phyloP scores from a whole-genome alignment of 1,284 basidiomycete genomes.

The Apiotrichum siamense region DNA sequence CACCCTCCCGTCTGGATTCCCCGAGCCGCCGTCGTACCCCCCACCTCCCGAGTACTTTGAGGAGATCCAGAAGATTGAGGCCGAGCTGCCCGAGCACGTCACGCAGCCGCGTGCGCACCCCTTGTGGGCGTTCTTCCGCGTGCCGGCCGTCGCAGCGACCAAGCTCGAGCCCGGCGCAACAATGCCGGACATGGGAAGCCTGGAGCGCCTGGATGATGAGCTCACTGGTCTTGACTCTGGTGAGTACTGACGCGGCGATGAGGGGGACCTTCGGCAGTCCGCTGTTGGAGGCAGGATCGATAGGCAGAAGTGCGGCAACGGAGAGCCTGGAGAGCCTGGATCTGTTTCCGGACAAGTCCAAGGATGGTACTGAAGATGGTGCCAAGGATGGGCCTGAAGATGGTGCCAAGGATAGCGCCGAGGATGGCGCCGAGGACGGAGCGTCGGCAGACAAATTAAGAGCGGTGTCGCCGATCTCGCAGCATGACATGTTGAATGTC shows the following conservation, averaged over 20 bases:
- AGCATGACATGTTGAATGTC: too few relatives aligned
- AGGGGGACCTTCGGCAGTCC: too few relatives aligned
- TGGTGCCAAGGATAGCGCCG: too few relatives aligned
- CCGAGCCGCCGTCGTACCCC: constrained; percentile 36
- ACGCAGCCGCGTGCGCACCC: constrained; percentile 29
- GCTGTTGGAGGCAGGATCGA: too few relatives aligned
- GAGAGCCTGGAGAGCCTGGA: too few relatives aligned
- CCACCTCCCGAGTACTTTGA: constrained; percentile 28
- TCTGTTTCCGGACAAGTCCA: too few relatives aligned
- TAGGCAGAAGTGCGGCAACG: too few relatives aligned
- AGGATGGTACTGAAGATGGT: too few relatives aligned
- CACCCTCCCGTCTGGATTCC: constrained; percentile 32
- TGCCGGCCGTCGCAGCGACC: constrained; percentile 17
- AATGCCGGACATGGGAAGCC: constrained; percentile 25
- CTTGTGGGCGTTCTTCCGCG: constrained; percentile 46
- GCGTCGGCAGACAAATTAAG: too few relatives aligned
- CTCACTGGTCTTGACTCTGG: constrained; percentile 28
- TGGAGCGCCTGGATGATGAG: constrained; percentile 22
- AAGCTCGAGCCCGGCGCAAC: constrained; percentile 8
- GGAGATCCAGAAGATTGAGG: constrained; percentile 17
- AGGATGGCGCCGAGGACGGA: too few relatives aligned
- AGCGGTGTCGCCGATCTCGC: too few relatives aligned
- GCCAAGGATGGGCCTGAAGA: too few relatives aligned
- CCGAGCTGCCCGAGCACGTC: not conserved
- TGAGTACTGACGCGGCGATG: constrained; percentile 18